Percentiles rank a stretch among this genome's conserved stretches.
Evolutionary conservation across 164 flowering plant genomes (phyloP).

Genomic region (Umbilicus rupestris): DNA sequence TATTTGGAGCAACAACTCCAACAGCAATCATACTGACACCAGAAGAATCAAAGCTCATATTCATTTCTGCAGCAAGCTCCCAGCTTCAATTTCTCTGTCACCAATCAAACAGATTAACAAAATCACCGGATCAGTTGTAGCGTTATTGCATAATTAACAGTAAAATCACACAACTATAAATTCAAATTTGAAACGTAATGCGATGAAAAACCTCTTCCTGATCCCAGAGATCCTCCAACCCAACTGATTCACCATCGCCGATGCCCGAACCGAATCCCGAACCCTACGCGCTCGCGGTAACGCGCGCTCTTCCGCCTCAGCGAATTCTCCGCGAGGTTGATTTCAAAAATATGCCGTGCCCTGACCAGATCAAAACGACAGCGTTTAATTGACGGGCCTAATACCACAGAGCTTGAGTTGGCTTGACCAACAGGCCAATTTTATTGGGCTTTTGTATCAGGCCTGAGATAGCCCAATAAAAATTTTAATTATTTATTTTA

Average conservation of each 20-base stretch:
- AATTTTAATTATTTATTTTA: too few relatives aligned
- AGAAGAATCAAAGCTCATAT: slow-evolving; percentile 55
- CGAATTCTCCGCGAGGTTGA: not conserved
- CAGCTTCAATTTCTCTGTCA: slow-evolving; percentile 42
- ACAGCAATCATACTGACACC: slow-evolving; percentile 84
- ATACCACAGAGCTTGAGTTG: too few relatives aligned
- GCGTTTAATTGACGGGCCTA: too few relatives aligned
- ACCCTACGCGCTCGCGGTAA: not conserved
- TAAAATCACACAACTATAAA: not conserved
- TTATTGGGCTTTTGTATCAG: too few relatives aligned
- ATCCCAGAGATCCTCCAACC: slow-evolving; percentile 73
- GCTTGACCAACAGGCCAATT: too few relatives aligned
- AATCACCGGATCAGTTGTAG: not conserved
- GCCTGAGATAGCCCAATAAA: too few relatives aligned
- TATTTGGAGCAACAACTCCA: slow-evolving; percentile 78
- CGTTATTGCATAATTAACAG: not conserved
- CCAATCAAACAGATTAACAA: slow-evolving; percentile 8
- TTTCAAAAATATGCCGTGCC: too few relatives aligned
- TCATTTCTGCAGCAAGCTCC: slow-evolving; percentile 68
- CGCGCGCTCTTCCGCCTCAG: not conserved
- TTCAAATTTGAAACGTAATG: not conserved
- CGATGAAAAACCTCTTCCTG: slow-evolving; percentile 42
- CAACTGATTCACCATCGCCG: slow-evolving; percentile 39
- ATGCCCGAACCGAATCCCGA: not conserved
- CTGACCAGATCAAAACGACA: too few relatives aligned